Evolutionary conservation across 2,329 filamentous ascomycete species (phyloP), one percentile per base, ranked within the genome.

Genomic region (Cercospora sesami): DNA sequence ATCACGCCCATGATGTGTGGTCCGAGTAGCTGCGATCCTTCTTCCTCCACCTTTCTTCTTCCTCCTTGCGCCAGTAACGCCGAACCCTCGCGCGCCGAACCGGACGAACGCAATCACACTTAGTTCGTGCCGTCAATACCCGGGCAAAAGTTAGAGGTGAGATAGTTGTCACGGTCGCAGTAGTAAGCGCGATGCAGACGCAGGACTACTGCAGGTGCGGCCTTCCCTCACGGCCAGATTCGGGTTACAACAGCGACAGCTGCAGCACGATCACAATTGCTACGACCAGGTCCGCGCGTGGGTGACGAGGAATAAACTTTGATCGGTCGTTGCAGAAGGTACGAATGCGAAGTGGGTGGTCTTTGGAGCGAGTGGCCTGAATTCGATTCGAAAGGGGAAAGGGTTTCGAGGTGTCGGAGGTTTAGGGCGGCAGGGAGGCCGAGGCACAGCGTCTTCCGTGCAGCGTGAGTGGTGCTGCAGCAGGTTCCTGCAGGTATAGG

Each of bases 341-440:
- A 28, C 48, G 23, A 28, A 55, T 55, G 48, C 23, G 48, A 55
- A 28, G 23, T 28, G 23, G 14, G 26, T 53, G 21, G 21, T 53
- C n/a, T 53, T 16, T 21, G 23, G 48, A 28, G 48, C 48, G 21
- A 53, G 21, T 28, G 48, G 21, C 23, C 48, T 55, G 48, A 28
- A 28, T 26, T 55, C 48, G 48, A 55, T 55, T 51, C 48, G 48
- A 55, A 55, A 55, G 48, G 48, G 23, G 48, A 55, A 53, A 55
- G 23, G 48, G 48, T 55, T n/a, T 55, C 48, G 48, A 55, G 48
- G 26, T 16, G 23, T 23, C 5, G 48, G 23, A 28, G 48, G 48
- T 55, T 18, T 26, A 55, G 48, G 48, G 48, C 48, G 48, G 23
- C 48, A 23, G 48, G 23, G 23, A 26, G 21, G 45, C 45, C 23